These are phyloP conservation scores for Leccinum variabile DNA, from an alignment of 1,284 basidiomycete genomes.

Conservation along the genomic window DNA sequence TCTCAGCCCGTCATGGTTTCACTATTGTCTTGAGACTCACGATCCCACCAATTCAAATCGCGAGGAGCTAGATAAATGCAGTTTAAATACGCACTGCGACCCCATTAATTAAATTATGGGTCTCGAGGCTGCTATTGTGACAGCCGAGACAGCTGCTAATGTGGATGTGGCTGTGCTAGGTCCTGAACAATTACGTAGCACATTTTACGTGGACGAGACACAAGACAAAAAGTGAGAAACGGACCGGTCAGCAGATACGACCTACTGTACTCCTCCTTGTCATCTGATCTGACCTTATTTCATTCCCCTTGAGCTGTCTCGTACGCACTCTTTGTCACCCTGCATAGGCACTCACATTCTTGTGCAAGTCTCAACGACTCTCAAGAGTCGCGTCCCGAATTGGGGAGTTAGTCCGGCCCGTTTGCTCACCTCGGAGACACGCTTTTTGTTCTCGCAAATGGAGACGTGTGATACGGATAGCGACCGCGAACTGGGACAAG, in stretches of 20 bases:
- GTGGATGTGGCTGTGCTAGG: too few species aligned
- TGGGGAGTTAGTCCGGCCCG: background rate
- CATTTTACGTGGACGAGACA: too few species aligned
- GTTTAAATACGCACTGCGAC: background rate
- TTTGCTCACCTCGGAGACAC: background rate
- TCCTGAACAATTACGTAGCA: too few species aligned
- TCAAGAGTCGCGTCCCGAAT: background rate
- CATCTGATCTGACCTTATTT: background rate
- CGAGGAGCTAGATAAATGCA: background rate
- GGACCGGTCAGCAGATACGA: too few species aligned
- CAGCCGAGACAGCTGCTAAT: too few species aligned
- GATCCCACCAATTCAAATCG: background rate
- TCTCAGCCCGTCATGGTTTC: background rate
- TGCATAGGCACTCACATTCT: background rate
- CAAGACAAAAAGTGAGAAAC: conserved; percentile 18
- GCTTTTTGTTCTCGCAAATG: conserved; percentile 24
- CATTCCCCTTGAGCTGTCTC: background rate
- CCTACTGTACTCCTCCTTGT: background rate
- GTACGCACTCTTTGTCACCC: background rate
- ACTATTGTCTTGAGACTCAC: conserved; percentile 14
- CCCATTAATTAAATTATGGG: background rate
- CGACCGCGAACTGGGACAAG: conserved; percentile 1
- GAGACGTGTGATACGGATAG: conserved; percentile 1
- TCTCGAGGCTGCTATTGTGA: background rate
- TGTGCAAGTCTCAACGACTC: too few species aligned